phyloP scores from a whole-genome alignment of 78 protist species.

The Capsaspora owczarzaki region DNA sequence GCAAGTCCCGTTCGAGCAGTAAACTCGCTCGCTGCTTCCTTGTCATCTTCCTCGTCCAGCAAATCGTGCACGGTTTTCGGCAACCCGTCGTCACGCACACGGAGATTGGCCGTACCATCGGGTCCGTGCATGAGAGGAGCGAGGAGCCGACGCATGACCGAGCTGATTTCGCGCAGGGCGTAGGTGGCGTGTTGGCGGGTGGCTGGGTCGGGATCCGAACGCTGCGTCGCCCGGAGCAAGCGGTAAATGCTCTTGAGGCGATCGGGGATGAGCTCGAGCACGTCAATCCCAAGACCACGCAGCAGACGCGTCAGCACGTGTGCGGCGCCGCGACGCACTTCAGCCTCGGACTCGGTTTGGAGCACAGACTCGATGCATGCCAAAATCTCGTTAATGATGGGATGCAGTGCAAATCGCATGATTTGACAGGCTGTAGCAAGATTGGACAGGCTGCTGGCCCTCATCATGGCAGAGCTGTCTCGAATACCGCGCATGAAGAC shows the following conservation, averaged over 20 bases:
- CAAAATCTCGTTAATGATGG: neutral
- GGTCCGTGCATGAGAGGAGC: too few species aligned
- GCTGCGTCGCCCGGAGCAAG: too few species aligned
- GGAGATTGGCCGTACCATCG: too few species aligned
- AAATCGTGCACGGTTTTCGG: too few species aligned
- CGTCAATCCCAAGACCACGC: neutral
- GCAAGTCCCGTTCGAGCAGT: too few species aligned
- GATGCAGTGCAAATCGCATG: neutral
- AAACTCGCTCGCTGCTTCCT: too few species aligned
- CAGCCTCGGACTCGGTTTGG: neutral
- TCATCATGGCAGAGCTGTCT: neutral
- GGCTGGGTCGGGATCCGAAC: too few species aligned
- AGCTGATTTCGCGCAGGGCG: too few species aligned
- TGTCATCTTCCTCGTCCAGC: too few species aligned
- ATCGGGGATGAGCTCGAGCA: neutral
- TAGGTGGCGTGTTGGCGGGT: too few species aligned
- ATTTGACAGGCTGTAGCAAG: neutral
- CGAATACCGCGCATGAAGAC: neutral
- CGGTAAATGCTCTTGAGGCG: neutral
- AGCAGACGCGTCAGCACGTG: neutral
- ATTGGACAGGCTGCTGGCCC: slow-evolving; percentile 1
- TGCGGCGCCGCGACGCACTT: neutral
- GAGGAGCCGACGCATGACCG: too few species aligned
- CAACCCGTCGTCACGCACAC: too few species aligned
- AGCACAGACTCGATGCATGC: neutral